Evolutionary conservation across 768 basidiomycete species (phyloP).

Genomic region (Dacryopinax spathularia): DNA sequence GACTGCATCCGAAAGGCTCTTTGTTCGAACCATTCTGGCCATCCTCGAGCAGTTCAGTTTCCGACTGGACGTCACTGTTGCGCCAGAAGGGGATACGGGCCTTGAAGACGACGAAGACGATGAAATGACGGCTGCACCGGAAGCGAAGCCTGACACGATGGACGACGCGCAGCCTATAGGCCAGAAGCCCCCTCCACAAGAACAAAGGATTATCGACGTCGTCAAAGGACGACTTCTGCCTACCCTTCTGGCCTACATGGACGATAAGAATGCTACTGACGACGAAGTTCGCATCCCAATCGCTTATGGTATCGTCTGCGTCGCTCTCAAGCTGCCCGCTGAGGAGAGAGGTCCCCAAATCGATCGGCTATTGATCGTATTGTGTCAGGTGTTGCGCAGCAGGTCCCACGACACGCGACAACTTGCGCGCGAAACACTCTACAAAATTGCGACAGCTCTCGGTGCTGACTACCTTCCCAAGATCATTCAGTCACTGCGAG

Average conservation of each 20-base stretch:
- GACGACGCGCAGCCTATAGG: conserved; percentile 10
- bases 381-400: conserved; percentile 84
- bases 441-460: conserved; percentile 57
- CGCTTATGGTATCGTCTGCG: conserved; percentile 69
- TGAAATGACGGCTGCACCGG: conserved; percentile 15
- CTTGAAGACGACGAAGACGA: conserved; percentile 17
- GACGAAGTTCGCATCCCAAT: conserved; percentile 80
- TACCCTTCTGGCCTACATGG: conserved; percentile 60
- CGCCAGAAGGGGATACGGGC: conserved; percentile 13
- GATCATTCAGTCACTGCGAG: conserved; percentile 66
- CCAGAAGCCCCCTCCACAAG: conserved; percentile 2
- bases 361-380: conserved; percentile 59
- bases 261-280: conserved; percentile 70
- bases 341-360: conserved; percentile 52
- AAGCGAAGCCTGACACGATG: conserved; percentile 15
- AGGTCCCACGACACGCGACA: conserved; percentile 87
- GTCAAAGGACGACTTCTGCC: conserved; percentile 69
- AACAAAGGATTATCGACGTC: conserved; percentile 46
- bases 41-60: conserved; percentile 88
- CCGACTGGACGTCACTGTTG: conserved; percentile 49
- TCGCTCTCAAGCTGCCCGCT: conserved; percentile 66
- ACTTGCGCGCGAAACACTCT: conserved; percentile 65
- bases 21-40: conserved; percentile 70
- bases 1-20: conserved; percentile 58
- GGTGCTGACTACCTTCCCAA: conserved; percentile 61